phyloP scores from a whole-genome alignment of 176 grass and related monocot genomes.

The Metroxylon sagu region DNA sequence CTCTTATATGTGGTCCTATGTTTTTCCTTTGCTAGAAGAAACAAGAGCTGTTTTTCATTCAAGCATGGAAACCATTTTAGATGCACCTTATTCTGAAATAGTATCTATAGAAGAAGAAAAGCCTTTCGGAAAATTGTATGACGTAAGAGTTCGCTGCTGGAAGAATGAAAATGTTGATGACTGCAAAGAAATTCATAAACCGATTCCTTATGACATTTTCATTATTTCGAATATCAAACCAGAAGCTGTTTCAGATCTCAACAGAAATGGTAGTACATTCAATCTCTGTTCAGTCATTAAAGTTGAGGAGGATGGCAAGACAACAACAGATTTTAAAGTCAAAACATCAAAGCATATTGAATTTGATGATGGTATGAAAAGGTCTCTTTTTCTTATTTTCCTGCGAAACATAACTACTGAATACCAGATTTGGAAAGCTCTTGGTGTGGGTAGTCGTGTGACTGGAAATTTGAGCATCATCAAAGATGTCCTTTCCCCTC shows the following conservation, averaged over 20 bases:
- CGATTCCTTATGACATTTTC: slow-evolving; percentile 58
- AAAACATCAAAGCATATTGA: slow-evolving; percentile 22
- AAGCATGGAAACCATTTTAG: slow-evolving; percentile 37
- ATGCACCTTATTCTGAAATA: slow-evolving; percentile 48
- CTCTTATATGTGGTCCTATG: slow-evolving; percentile 39
- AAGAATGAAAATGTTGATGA: slow-evolving; percentile 26
- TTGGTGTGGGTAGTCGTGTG: slow-evolving; percentile 14
- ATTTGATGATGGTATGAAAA: slow-evolving; percentile 16
- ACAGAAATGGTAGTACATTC: slow-evolving; percentile 28
- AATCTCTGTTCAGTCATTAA: slow-evolving; percentile 54
- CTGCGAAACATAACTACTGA: slow-evolving; percentile 46
- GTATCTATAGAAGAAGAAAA: slow-evolving; percentile 27
- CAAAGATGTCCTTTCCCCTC: slow-evolving; percentile 29
- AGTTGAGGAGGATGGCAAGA: slow-evolving; percentile 38
- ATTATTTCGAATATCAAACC: slow-evolving; percentile 47
- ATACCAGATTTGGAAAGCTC: slow-evolving; percentile 46
- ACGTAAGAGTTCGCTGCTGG: slow-evolving; percentile 44
- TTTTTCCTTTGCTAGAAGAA: slow-evolving; percentile 56
- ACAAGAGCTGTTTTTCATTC: slow-evolving; percentile 47
- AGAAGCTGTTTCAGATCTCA: slow-evolving; percentile 22
- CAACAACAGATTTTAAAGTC: slow-evolving; percentile 39
- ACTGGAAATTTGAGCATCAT: slow-evolving; percentile 55
- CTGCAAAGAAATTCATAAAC: slow-evolving; percentile 27
- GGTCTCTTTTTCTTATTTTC: slow-evolving; percentile 42
- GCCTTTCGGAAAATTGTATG: slow-evolving; percentile 1